Percentiles rank a stretch among this genome's conserved stretches.
Evolutionary conservation across 305 asterid species (phyloP).

Genomic region (Solanum hybrid): DNA sequence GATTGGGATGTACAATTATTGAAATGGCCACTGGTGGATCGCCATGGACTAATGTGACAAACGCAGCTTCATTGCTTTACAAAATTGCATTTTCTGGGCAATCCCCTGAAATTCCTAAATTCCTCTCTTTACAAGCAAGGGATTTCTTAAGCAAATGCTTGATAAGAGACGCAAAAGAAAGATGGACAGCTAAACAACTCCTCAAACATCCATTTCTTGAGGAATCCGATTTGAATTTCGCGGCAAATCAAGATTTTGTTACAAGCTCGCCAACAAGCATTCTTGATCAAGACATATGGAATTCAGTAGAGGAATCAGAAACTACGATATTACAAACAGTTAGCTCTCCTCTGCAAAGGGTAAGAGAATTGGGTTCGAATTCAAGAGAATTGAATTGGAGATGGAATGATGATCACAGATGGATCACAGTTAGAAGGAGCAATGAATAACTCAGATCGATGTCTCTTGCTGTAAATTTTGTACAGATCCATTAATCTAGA

Average conservation of each 20-base stretch:
- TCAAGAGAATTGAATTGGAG: conserved; percentile 28
- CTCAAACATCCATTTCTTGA: conserved; percentile 53
- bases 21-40: conserved; percentile 37
- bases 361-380: conserved; percentile 18
- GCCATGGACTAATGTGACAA: conserved; percentile 45
- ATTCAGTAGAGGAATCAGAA: conserved; percentile 3
- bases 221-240: neutral
- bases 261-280: conserved; percentile 35
- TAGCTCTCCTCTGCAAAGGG: conserved; percentile 15
- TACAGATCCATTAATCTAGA: neutral
- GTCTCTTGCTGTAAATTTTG: neutral
- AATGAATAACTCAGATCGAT: neutral
- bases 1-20: conserved; percentile 8
- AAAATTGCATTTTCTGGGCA: conserved; percentile 38
- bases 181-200: conserved; percentile 34
- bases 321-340: neutral
- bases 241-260: neutral
- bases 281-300: conserved; percentile 13
- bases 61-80: conserved; percentile 25
- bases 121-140: conserved; percentile 2
- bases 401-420: conserved; percentile 16
- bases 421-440: conserved; percentile 46
- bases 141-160: conserved; percentile 24
- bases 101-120: neutral
- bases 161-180: conserved; percentile 31